phyloP scores from a whole-genome alignment of 345 rosid genomes.

The Lumnitzera racemosa region DNA sequence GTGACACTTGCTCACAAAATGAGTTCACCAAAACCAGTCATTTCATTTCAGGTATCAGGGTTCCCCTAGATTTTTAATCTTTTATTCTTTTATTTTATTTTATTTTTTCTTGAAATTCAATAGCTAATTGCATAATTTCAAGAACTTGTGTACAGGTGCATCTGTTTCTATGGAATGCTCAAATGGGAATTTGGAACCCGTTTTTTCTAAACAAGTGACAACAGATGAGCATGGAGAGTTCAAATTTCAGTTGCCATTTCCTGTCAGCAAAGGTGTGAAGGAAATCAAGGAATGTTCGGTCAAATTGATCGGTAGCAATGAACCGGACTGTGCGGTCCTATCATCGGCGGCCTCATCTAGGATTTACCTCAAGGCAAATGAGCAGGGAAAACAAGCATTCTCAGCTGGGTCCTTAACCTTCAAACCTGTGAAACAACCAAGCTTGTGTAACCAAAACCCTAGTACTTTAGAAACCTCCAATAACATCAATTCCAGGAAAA shows the following conservation, averaged over 20 bases:
- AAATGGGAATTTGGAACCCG: conserved; percentile 29
- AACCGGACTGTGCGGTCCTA: conserved; percentile 59
- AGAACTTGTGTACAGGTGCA: conserved; percentile 50
- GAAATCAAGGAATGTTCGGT: conserved; percentile 57
- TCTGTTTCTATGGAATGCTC: conserved; percentile 61
- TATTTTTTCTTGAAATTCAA: background rate
- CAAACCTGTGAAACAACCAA: conserved; percentile 63
- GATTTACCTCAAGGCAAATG: conserved; percentile 45
- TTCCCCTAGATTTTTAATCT: background rate
- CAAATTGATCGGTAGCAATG: conserved; percentile 51
- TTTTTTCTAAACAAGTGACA: conserved; percentile 44
- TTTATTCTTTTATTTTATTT: background rate
- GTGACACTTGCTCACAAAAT: conserved; percentile 71
- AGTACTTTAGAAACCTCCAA: conserved; percentile 13
- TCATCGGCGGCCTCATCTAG: conserved; percentile 59
- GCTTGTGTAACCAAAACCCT: conserved; percentile 41
- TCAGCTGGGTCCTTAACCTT: conserved; percentile 81
- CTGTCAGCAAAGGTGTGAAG: conserved; percentile 47
- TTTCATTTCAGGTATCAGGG: conserved; percentile 68
- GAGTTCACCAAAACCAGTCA: conserved; percentile 44
- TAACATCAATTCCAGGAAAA: conserved; percentile 13
- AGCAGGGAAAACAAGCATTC: conserved; percentile 41
- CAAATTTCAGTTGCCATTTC: conserved; percentile 46
- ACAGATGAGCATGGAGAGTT: conserved; percentile 63
- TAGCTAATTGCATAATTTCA: background rate